Conservation (phyloP, 768 basidiomycete genomes). For the Amanita muscaria region DNA sequence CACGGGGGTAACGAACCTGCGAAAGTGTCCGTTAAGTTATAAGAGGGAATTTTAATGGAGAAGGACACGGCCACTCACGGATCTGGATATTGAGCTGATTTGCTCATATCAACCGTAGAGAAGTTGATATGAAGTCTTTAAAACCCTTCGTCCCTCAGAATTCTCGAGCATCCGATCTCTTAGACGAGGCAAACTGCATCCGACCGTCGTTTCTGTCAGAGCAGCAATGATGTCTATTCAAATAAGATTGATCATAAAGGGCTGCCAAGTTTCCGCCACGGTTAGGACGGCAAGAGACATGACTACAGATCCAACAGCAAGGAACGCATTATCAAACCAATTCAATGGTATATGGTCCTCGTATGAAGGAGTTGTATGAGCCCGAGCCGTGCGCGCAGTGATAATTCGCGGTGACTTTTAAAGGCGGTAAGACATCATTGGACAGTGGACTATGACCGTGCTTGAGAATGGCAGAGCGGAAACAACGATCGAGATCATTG, state of each 20-base stretch:
- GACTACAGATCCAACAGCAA: too few relatives aligned
- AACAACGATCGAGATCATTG: too few relatives aligned
- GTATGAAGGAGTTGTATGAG: conserved; percentile 45
- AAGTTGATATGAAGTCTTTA: conserved; percentile 80
- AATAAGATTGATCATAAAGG: conserved; percentile 8
- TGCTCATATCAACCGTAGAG: conserved; percentile 61
- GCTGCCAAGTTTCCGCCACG: conserved; percentile 85
- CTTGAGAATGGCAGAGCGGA: too few relatives aligned
- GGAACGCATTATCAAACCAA: too few relatives aligned
- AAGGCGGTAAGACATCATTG: too few relatives aligned
- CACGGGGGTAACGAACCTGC: conserved; percentile 90
- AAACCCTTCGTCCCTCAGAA: conserved; percentile 74
- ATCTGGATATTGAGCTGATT: conserved; percentile 56
- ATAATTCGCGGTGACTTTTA: too few relatives aligned
- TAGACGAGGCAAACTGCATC: conserved; percentile 63
- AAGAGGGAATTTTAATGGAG: conserved; percentile 1
- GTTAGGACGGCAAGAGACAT: too few relatives aligned
- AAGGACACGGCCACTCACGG: conserved; percentile 40
- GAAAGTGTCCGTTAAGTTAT: neutral
- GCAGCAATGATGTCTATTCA: conserved; percentile 87
- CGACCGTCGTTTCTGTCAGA: conserved; percentile 87
- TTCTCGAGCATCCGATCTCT: conserved; percentile 72
- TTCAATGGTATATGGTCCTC: conserved; percentile 79
- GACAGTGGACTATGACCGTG: too few relatives aligned
- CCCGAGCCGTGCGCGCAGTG: conserved; percentile 2